phyloP scores from a whole-genome alignment of 2,329 filamentous ascomycete genomes.

The Huntiella decipiens region DNA sequence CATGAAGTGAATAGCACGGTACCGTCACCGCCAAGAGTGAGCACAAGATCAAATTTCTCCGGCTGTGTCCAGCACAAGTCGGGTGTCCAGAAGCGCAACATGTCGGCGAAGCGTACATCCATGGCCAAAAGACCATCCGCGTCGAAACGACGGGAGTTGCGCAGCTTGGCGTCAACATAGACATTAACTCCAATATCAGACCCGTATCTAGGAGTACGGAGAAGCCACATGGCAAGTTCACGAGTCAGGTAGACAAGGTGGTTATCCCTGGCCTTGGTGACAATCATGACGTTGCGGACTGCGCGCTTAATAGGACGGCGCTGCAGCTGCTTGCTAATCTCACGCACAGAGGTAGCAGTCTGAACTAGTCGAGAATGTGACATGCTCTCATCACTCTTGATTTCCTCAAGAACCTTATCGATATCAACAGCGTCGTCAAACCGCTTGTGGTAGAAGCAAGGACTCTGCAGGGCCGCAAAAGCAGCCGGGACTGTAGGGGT shows the following conservation, averaged over 20 bases:
- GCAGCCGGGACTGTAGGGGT: slow-evolving; percentile 18
- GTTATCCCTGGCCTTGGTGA: slow-evolving; percentile 94
- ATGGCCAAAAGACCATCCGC: slow-evolving; percentile 51
- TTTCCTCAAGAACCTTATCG: slow-evolving; percentile 85
- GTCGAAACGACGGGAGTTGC: slow-evolving; percentile 73
- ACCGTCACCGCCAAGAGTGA: slow-evolving; percentile 71
- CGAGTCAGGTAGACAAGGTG: slow-evolving; percentile 74
- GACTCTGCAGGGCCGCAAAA: slow-evolving; percentile 61
- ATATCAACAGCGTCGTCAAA: slow-evolving; percentile 95
- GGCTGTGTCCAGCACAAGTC: slow-evolving; percentile 87
- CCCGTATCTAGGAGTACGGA: slow-evolving; percentile 76
- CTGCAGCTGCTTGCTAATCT: slow-evolving; percentile 90
- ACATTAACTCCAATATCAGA: slow-evolving; percentile 85
- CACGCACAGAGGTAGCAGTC: slow-evolving; percentile 83
- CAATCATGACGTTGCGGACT: slow-evolving; percentile 90
- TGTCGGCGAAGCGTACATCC: slow-evolving; percentile 57
- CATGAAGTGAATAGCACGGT: slow-evolving; percentile 78
- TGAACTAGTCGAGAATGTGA: slow-evolving; percentile 88
- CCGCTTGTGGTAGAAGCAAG: slow-evolving; percentile 93
- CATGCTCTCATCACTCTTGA: slow-evolving; percentile 71
- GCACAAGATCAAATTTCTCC: slow-evolving; percentile 86
- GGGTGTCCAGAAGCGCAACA: slow-evolving; percentile 91
- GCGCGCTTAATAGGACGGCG: slow-evolving; percentile 79
- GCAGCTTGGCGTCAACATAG: slow-evolving; percentile 92
- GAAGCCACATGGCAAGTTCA: slow-evolving; percentile 72